These are phyloP conservation scores for Trichoderma asperellum DNA, from an alignment of 2,329 filamentous ascomycete genomes.

Conservation along the genomic window DNA sequence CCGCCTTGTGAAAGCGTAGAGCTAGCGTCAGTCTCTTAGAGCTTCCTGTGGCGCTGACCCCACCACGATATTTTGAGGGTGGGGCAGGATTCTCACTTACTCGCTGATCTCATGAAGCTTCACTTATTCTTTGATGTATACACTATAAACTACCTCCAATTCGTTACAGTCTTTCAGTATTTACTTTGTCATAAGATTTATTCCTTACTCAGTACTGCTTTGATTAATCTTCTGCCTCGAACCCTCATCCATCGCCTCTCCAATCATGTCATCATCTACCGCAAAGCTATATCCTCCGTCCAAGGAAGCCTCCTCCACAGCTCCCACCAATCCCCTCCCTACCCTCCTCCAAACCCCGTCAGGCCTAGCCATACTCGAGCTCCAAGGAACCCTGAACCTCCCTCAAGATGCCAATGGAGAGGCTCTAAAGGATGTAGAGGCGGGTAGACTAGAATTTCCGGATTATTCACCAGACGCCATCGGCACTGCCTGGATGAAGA, in stretches of 20 bases:
- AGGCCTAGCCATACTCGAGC: constrained; percentile 85
- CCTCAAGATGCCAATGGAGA: constrained; percentile 50
- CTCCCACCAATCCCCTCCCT: constrained; percentile 65
- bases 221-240: background rate
- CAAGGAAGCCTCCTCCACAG: constrained; percentile 29
- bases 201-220: background rate
- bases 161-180: background rate
- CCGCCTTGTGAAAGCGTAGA: background rate
- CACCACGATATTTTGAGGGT: background rate
- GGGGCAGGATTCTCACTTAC: constrained; percentile 9
- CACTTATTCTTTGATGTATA: background rate
- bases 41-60: background rate
- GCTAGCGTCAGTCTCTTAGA: constrained; percentile 7
- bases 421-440: constrained; percentile 40
- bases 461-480: constrained; percentile 59
- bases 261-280: constrained; percentile 38
- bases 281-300: constrained; percentile 49
- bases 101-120: background rate
- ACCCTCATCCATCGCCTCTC: background rate
- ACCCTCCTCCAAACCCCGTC: constrained; percentile 84
- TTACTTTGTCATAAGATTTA: background rate
- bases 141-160: too few species aligned
- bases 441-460: constrained; percentile 80
- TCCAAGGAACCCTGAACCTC: constrained; percentile 88
- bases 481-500: constrained; percentile 82